Percentiles rank a stretch among this genome's conserved stretches.
Conservation (phyloP, 257 asterid genomes). For the Fraxinus cuspidata region DNA sequence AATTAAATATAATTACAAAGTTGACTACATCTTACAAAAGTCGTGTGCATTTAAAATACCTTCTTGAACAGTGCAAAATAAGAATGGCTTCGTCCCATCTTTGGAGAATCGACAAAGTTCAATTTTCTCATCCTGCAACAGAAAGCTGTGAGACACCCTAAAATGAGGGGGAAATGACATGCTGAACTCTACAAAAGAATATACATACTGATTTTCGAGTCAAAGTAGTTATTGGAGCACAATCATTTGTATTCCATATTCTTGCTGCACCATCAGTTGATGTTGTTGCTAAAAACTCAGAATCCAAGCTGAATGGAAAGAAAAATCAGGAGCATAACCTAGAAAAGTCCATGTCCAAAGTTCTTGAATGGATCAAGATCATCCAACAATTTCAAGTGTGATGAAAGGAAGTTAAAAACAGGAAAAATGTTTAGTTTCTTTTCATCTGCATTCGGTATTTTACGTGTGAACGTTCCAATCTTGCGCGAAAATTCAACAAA, state of each 20-base stretch:
- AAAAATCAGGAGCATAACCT: conserved; percentile 24
- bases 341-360: conserved; percentile 16
- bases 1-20: conserved; percentile 13
- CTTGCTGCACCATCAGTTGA: conserved; percentile 93
- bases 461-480: background rate
- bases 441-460: conserved; percentile 3
- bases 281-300: conserved; percentile 90
- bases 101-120: conserved; percentile 91
- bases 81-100: conserved; percentile 95
- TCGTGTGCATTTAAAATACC: conserved; percentile 40
- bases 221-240: conserved; percentile 77
- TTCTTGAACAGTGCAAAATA: conserved; percentile 76
- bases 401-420: conserved; percentile 7
- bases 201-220: conserved; percentile 70
- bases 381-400: conserved; percentile 10
- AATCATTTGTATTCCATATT: conserved; percentile 88
- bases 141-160: conserved; percentile 24
- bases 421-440: background rate
- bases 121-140: conserved; percentile 80
- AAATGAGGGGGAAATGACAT: conserved; percentile 6
- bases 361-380: conserved; percentile 14
- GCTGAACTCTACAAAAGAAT: background rate
- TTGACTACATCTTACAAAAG: conserved; percentile 12
- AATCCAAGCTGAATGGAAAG: conserved; percentile 71
- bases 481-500: background rate